A percentile compares a stretch with the other conserved stretches of the same genome.
Conservation (phyloP, 2,329 filamentous ascomycete genomes). For the Chalara sp. region DNA sequence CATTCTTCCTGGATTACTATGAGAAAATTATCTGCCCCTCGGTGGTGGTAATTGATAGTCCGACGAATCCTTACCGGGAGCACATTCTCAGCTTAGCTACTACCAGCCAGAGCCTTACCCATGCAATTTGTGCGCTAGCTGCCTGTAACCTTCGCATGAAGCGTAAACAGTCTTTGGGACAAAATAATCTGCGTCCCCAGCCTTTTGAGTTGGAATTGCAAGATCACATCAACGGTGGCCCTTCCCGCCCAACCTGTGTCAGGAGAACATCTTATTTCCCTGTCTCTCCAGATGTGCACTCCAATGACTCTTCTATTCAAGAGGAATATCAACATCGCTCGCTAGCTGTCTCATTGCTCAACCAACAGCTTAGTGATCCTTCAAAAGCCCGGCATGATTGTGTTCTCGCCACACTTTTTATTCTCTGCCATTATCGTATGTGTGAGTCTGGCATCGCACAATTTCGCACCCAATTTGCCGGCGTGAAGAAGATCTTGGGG, state of each 20-base stretch:
- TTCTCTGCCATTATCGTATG: conserved; percentile 88
- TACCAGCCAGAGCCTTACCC: conserved; percentile 76
- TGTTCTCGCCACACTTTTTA: conserved; percentile 77
- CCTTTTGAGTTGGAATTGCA: conserved; percentile 25
- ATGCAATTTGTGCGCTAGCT: conserved; percentile 83
- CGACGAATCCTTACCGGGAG: conserved; percentile 77
- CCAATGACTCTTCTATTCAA: conserved; percentile 52
- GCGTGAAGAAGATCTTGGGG: conserved; percentile 82
- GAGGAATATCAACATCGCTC: conserved; percentile 80
- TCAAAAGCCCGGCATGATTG: conserved; percentile 74
- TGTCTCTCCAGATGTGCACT: conserved; percentile 34
- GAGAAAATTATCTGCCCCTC: conserved; percentile 86
- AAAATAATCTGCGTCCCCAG: conserved; percentile 43
- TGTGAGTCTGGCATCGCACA: conserved; percentile 89
- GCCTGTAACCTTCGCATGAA: conserved; percentile 89
- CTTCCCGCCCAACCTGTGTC: conserved; percentile 12
- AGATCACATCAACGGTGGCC: conserved; percentile 21
- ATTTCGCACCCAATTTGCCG: conserved; percentile 88
- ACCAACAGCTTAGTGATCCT: conserved; percentile 74
- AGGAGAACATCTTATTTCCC: conserved; percentile 18
- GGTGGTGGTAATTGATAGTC: conserved; percentile 84
- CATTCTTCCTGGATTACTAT: conserved; percentile 89
- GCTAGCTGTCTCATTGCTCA: conserved; percentile 73
- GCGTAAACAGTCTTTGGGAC: conserved; percentile 56
- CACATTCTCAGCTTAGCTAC: conserved; percentile 75